Base-by-base conservation (phyloP, 805 yeast species). In the Kuraishia cidri region DNA sequence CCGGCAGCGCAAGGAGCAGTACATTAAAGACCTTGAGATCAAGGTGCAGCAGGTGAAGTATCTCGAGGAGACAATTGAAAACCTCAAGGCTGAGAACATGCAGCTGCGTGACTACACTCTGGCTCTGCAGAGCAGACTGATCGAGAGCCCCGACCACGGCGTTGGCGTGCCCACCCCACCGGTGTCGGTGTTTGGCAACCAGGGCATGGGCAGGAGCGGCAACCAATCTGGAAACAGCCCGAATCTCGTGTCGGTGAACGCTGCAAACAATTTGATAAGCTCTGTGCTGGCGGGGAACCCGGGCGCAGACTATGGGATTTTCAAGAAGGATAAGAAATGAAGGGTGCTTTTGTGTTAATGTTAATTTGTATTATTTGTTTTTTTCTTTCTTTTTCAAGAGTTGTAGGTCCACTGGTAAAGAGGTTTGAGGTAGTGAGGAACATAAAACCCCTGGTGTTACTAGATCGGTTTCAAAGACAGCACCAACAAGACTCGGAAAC, bases 1-100 rank as follows among this genome's bases (percentile, higher is more conserved):
- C 59, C 71, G 97, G 50, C 78, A 76, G 50, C 69, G 96, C 39
- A 79, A 83, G 50, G 95, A 87, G 47, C 69, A 73, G 37, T 79
- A 85, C 47, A 75, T 88, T 42, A 80, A 77, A 54, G 90, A 85
- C 31, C 64, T 88, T 36, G 95, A 88, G 57, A 55, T 62, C 24
- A 76, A 78, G 48, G 82, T 83, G 8, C 63, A 66, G 29, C 78
- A 77, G 45, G 75, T 74, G 37, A 74, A 73, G 40, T 62, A 60
- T n/a, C 61, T 83, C 43, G 71, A 74, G 47, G 74, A 73, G 42
- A 72, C 79, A 21, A 69, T 84, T 42, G 81, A 75, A 38, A 70
- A 65, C n/a, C 63, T 86, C 37, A 69, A 77, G 39, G 66, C 67
- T 26, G 94, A 86, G 48, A 83, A 81, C 58, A 56, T 66, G 46